A percentile compares a stretch with the other conserved stretches of the same genome.
These are phyloP conservation scores for Erythrobasidium yunnanense DNA, from an alignment of 768 basidiomycete species.

Conservation along the genomic window DNA sequence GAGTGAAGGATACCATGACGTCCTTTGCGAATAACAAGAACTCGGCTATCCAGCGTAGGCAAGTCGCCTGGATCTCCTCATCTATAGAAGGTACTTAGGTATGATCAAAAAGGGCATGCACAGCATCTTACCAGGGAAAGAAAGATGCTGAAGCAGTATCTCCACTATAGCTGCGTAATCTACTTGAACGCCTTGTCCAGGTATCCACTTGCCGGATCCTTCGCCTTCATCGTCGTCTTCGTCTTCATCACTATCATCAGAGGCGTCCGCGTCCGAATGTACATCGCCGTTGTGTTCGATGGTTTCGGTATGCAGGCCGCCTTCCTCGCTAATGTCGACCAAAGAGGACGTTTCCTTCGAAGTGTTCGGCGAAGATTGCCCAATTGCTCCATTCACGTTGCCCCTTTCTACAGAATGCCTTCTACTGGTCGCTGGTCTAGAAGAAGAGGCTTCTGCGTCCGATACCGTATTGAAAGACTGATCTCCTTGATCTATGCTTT, in stretches of 20 bases:
- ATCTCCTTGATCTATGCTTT: constrained; percentile 9
- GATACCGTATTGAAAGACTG: not conserved
- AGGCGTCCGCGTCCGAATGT: constrained; percentile 29
- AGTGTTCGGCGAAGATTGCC: too few species aligned
- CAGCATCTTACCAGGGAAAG: constrained; percentile 57
- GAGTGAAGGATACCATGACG: constrained; percentile 88
- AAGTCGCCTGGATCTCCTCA: constrained; percentile 86
- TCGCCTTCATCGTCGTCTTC: constrained; percentile 41
- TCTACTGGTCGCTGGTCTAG: constrained; percentile 41
- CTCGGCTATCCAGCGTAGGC: constrained; percentile 84
- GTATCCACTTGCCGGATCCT: constrained; percentile 58
- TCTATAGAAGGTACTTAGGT: constrained; percentile 47
- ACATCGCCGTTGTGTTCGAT: constrained; percentile 23
- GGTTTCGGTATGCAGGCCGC: too few species aligned
- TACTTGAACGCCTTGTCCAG: constrained; percentile 84
- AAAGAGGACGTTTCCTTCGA: not conserved
- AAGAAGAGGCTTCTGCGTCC: not conserved
- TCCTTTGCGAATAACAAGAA: constrained; percentile 78
- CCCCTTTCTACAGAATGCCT: constrained; percentile 46
- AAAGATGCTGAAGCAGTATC: constrained; percentile 75
- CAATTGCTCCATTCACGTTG: too few species aligned
- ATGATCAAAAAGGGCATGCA: not conserved
- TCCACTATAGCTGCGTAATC: constrained; percentile 87
- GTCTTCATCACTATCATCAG: constrained; percentile 33
- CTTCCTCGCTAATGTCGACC: constrained; percentile 4